phyloP scores from a whole-genome alignment of 108 stramenopile genomes.

The Skeletonema marinoi region DNA sequence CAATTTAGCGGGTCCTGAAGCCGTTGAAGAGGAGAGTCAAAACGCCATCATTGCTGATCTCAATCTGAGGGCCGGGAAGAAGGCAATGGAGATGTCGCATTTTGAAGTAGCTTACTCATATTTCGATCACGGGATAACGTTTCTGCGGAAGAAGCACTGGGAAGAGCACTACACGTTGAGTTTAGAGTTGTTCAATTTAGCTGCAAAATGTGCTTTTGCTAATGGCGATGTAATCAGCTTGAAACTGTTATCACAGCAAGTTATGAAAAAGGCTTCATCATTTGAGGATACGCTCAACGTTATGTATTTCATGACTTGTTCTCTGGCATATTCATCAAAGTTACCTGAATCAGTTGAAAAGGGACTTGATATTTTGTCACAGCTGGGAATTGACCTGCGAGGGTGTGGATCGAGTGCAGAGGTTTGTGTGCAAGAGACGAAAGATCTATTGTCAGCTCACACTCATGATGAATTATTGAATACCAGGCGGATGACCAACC shows the following conservation, averaged over 20 bases:
- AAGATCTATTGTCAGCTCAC: background rate
- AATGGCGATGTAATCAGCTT: background rate
- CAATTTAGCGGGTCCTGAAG: no score
- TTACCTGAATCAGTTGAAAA: slow-evolving; percentile 4
- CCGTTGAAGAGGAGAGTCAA: no score
- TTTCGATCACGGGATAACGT: no score
- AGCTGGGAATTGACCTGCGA: slow-evolving; percentile 10
- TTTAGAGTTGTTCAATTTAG: no score
- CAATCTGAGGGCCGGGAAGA: no score
- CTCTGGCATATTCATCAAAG: background rate
- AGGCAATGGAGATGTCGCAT: no score
- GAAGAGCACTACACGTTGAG: no score
- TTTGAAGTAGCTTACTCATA: no score
- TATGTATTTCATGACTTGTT: background rate
- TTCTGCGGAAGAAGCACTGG: no score
- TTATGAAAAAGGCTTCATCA: no score
- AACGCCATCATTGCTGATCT: no score
- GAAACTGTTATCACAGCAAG: background rate
- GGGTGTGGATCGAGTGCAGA: background rate
- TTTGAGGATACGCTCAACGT: no score
- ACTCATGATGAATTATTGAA: slow-evolving; percentile 4
- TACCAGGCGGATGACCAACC: slow-evolving; percentile 9
- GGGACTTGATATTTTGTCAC: background rate
- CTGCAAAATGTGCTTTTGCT: background rate
- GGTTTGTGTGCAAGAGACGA: background rate